Evolutionary conservation across 768 basidiomycete genomes (phyloP).

Genomic region (Mycena amicta): DNA sequence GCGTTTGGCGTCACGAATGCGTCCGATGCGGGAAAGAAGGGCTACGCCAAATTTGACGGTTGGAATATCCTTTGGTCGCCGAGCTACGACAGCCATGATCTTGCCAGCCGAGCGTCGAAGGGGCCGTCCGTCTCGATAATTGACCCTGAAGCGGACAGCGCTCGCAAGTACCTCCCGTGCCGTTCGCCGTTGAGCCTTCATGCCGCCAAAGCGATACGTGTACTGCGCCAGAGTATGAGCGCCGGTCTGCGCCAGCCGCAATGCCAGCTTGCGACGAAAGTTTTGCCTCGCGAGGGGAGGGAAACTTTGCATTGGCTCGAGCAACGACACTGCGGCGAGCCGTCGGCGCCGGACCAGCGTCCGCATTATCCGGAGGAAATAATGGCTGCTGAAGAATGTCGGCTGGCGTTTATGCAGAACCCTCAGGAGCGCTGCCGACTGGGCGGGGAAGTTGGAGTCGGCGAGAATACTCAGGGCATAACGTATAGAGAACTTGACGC

Average conservation of each 20-base stretch:
- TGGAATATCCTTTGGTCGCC: conserved; percentile 28
- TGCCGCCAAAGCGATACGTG: conserved; percentile 18
- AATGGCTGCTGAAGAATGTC: conserved; percentile 41
- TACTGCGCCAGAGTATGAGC: conserved; percentile 32
- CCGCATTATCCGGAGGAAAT: conserved; percentile 42
- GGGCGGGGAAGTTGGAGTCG: conserved; percentile 36
- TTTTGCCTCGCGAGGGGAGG: conserved; percentile 25
- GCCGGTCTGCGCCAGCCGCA: conserved; percentile 33
- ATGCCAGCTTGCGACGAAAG: conserved; percentile 36
- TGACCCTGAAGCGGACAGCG: conserved; percentile 28
- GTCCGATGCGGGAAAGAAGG: conserved; percentile 43
- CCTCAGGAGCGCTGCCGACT: conserved; percentile 43
- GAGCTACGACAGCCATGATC: conserved; percentile 28
- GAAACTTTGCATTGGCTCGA: conserved; percentile 22
- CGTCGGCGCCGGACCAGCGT: conserved; percentile 46
- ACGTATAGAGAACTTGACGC: conserved; percentile 48
- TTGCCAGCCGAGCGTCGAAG: conserved; percentile 18
- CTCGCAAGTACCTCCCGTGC: conserved; percentile 29
- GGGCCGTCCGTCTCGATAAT: conserved; percentile 13
- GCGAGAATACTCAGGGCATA: conserved; percentile 46
- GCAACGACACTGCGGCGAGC: conserved; percentile 35
- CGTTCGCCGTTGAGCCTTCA: conserved; percentile 11
- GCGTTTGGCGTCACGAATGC: conserved; percentile 45
- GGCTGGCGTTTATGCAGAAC: conserved; percentile 37
- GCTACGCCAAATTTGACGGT: conserved; percentile 37